Evolutionary conservation across 495 filamentous ascomycete genomes (phyloP).

Genomic region (Aspergillus wentii): DNA sequence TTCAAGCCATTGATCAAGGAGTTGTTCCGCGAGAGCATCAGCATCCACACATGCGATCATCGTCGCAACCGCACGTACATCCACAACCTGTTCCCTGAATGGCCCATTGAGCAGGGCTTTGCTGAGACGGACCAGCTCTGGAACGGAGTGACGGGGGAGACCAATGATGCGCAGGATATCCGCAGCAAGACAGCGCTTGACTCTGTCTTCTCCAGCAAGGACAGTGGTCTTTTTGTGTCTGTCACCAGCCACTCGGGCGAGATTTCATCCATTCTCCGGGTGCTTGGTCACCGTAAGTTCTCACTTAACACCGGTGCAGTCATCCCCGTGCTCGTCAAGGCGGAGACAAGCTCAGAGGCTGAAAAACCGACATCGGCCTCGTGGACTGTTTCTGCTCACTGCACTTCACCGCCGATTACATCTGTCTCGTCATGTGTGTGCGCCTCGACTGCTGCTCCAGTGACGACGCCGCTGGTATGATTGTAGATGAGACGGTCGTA

Average conservation of each 20-base stretch:
- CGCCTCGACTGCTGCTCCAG: conserved; percentile 33
- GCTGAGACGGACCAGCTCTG: conserved; percentile 57
- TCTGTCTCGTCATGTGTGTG: conserved; percentile 46
- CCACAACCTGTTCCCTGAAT: conserved; percentile 49
- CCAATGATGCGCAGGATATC: conserved; percentile 46
- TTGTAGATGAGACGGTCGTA: too few relatives aligned
- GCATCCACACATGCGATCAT: conserved; percentile 76
- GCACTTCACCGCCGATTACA: conserved; percentile 43
- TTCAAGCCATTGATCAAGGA: conserved; percentile 67
- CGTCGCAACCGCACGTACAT: conserved; percentile 57
- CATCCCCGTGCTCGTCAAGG: conserved; percentile 65
- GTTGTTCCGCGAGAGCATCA: conserved; percentile 64
- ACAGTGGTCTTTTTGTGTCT: conserved; percentile 54
- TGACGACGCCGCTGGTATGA: conserved; percentile 32
- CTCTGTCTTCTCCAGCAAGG: conserved; percentile 52
- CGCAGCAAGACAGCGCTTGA: conserved; percentile 54
- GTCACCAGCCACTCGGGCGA: conserved; percentile 67
- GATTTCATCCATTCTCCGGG: conserved; percentile 53
- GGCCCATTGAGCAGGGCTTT: conserved; percentile 59
- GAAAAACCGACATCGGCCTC: conserved; percentile 25
- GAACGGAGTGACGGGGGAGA: conserved; percentile 52
- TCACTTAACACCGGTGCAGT: conserved; percentile 60
- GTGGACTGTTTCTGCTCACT: conserved; percentile 45
- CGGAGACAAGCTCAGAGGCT: conserved; percentile 28
- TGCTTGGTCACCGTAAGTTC: conserved; percentile 58